These are phyloP conservation scores for Arachnomyces sp. DNA, from an alignment of 2,329 filamentous ascomycete genomes.

Conservation along the genomic window DNA sequence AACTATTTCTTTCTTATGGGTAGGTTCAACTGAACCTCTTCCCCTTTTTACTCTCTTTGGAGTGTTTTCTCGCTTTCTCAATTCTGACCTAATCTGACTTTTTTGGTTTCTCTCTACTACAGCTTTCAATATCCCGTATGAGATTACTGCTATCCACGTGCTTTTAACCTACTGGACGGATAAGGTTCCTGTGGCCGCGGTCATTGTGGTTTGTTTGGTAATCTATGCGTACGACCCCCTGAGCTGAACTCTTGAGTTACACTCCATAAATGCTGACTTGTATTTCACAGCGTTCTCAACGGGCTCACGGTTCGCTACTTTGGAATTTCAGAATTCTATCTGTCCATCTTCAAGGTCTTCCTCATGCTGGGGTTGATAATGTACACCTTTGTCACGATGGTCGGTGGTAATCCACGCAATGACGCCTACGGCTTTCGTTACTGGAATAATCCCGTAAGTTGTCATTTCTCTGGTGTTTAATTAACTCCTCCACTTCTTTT, in stretches of 20 bases:
- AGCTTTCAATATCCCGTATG: slow-evolving; percentile 26
- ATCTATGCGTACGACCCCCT: slow-evolving; percentile 26
- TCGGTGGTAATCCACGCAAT: slow-evolving; percentile 65
- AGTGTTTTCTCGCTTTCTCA: not conserved
- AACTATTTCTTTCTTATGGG: slow-evolving; percentile 22
- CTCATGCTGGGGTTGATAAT: slow-evolving; percentile 23
- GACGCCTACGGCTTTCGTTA: slow-evolving; percentile 65
- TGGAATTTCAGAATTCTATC: slow-evolving; percentile 42
- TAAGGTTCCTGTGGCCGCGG: slow-evolving; percentile 29
- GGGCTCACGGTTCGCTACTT: slow-evolving; percentile 37
- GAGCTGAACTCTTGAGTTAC: slow-evolving; percentile 24
- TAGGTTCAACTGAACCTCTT: slow-evolving; percentile 6
- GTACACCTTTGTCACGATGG: slow-evolving; percentile 66
- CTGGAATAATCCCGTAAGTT: slow-evolving; percentile 47
- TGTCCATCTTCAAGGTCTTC: slow-evolving; percentile 36
- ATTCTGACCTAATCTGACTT: not conserved
- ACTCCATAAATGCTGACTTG: not conserved
- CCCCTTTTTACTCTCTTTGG: too few relatives aligned
- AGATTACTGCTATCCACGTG: slow-evolving; percentile 32
- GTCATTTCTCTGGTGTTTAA: not conserved
- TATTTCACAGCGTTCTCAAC: slow-evolving; percentile 26
- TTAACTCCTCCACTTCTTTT: not conserved
- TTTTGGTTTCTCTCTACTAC: not conserved
- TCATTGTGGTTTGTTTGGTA: slow-evolving; percentile 31
- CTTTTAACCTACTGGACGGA: slow-evolving; percentile 34